Percentiles rank a stretch among this genome's conserved stretches.
phyloP scores from a whole-genome alignment of 2,329 filamentous ascomycete species.

The Sclerotinia glacialis region DNA sequence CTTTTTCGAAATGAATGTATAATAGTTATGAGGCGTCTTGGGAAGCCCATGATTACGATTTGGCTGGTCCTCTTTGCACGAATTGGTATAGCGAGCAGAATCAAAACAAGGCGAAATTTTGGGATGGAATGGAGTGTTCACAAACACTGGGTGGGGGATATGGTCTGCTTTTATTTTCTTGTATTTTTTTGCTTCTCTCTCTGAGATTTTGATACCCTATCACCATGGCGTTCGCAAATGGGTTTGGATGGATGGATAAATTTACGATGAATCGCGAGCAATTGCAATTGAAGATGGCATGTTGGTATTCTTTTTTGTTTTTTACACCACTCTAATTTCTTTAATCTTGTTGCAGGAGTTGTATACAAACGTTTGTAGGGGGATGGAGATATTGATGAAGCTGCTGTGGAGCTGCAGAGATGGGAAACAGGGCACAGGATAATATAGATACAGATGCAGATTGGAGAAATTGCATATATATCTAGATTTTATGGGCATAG shows the following conservation, averaged over 20 bases:
- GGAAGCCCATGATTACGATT: constrained; percentile 1
- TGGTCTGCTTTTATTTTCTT: background rate
- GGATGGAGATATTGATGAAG: background rate
- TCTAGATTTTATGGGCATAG: background rate
- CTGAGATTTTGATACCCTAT: background rate
- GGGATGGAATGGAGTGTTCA: background rate
- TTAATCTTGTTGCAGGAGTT: background rate
- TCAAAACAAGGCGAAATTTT: background rate
- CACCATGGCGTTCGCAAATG: background rate
- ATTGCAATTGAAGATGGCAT: background rate
- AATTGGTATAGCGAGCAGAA: constrained; percentile 1
- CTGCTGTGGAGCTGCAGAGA: background rate
- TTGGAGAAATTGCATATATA: background rate
- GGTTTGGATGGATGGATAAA: background rate
- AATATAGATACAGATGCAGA: background rate
- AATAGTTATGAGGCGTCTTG: constrained; percentile 5
- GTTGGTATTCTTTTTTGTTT: background rate
- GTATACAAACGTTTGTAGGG: background rate
- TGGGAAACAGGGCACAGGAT: too few species aligned
- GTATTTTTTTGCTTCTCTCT: background rate
- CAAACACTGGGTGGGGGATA: background rate
- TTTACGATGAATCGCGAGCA: background rate
- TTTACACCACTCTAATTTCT: background rate
- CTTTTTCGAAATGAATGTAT: background rate
- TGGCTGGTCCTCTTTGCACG: constrained; percentile 1